Evolutionary conservation across 768 basidiomycete genomes (phyloP).

Genomic region (Pleurotus pulmonarius): DNA sequence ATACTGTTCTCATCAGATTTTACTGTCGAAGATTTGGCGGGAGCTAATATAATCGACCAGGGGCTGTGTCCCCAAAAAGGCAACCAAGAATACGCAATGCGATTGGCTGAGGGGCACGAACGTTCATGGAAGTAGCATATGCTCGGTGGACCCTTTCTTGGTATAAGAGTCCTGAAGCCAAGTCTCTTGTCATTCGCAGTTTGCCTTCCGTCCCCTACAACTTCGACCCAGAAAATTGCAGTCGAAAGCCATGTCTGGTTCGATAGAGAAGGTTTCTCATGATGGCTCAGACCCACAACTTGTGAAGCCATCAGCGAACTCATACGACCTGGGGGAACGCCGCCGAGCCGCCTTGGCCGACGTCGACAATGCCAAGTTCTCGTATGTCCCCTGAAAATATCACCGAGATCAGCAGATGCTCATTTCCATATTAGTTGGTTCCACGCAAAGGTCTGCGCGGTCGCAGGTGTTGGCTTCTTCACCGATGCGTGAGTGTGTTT

Average conservation of each 20-base stretch:
- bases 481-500: constrained; percentile 62
- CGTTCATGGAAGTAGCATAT: constrained; percentile 19
- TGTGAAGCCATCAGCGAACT: constrained; percentile 25
- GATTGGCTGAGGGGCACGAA: constrained; percentile 29
- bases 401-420: neutral
- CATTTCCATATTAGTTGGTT: constrained; percentile 54
- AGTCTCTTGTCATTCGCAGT: constrained; percentile 1
- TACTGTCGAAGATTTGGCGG: too few relatives aligned
- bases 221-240: neutral
- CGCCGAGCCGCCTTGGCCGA: constrained; percentile 81
- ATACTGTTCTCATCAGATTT: too few relatives aligned
- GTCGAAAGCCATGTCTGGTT: constrained; percentile 1
- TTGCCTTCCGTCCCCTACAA: constrained; percentile 1
- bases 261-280: constrained; percentile 32
- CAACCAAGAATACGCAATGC: constrained; percentile 1
- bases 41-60: too few relatives aligned
- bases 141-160: neutral
- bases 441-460: constrained; percentile 72
- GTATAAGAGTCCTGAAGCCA: neutral
- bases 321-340: constrained; percentile 57
- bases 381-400: constrained; percentile 39
- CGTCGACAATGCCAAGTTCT: constrained; percentile 84
- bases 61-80: too few relatives aligned
- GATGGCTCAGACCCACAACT: constrained; percentile 27
- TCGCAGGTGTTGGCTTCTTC: constrained; percentile 86